A percentile compares a stretch with the other conserved stretches of the same genome.
These are phyloP conservation scores for Mycena citricolor DNA, from an alignment of 1,284 basidiomycete genomes.

Conservation along the genomic window DNA sequence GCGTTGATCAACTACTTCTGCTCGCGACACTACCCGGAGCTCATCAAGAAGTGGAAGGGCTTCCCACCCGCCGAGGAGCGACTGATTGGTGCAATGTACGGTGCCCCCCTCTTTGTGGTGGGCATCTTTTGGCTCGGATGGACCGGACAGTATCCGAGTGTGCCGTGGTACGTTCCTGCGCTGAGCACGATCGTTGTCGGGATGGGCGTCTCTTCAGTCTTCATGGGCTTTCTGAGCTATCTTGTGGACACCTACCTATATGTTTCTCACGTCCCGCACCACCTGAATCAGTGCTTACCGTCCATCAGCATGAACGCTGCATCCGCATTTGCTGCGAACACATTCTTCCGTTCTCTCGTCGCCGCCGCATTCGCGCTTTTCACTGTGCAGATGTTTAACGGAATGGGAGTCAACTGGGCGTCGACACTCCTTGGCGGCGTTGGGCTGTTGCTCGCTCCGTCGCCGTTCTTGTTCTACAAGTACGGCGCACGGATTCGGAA, in stretches of 20 bases:
- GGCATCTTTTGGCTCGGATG: slow-evolving; percentile 65
- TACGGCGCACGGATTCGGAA: slow-evolving; percentile 51
- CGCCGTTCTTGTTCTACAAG: slow-evolving; percentile 61
- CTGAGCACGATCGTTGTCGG: slow-evolving; percentile 54
- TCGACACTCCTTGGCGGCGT: slow-evolving; percentile 54
- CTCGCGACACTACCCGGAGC: slow-evolving; percentile 41
- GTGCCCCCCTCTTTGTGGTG: slow-evolving; percentile 49
- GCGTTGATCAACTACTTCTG: slow-evolving; percentile 44
- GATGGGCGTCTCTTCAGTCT: slow-evolving; percentile 54
- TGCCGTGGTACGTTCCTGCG: slow-evolving; percentile 64
- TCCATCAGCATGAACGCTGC: slow-evolving; percentile 63
- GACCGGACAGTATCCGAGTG: slow-evolving; percentile 55
- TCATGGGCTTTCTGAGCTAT: slow-evolving; percentile 65
- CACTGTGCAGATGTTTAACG: slow-evolving; percentile 59
- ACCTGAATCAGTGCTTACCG: too few relatives aligned
- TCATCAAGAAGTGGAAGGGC: slow-evolving; percentile 52
- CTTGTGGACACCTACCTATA: slow-evolving; percentile 59
- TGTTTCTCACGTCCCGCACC: not conserved
- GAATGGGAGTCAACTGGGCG: slow-evolving; percentile 58
- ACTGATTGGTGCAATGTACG: slow-evolving; percentile 55
- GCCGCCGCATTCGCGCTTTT: slow-evolving; percentile 74
- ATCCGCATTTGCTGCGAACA: slow-evolving; percentile 73
- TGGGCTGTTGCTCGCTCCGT: slow-evolving; percentile 50
- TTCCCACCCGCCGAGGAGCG: slow-evolving; percentile 63
- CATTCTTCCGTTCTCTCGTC: slow-evolving; percentile 61